phyloP scores from a whole-genome alignment of 805 yeast species.

The Schizosaccharomyces octosporus region DNA sequence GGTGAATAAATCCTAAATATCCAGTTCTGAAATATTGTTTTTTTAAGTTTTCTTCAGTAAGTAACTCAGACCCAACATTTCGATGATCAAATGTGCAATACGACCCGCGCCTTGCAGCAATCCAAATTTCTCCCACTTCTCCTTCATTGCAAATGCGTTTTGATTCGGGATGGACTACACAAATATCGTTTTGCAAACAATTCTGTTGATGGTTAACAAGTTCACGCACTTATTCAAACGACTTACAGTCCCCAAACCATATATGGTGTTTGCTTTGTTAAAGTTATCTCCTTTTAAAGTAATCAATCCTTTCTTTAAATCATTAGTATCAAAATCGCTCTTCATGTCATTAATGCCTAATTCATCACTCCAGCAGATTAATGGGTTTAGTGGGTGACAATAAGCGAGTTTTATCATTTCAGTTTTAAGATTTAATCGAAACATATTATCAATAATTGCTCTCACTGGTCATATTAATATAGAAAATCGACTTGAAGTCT shows the following conservation, averaged over 20 bases:
- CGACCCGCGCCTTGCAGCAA: conserved; percentile 33
- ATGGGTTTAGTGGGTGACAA: not conserved
- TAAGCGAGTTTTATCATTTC: not conserved
- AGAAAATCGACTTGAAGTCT: not conserved
- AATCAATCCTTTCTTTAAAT: not conserved
- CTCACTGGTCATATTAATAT: not conserved
- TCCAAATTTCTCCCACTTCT: conserved; percentile 95
- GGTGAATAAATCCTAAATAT: conserved; percentile 72
- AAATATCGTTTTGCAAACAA: not conserved
- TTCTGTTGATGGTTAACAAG: not conserved
- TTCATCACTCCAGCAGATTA: not conserved
- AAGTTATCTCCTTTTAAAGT: not conserved
- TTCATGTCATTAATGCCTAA: not conserved
- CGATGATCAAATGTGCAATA: conserved; percentile 46
- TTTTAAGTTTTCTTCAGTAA: conserved; percentile 11
- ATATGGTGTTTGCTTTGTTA: not conserved
- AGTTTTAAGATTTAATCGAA: not conserved
- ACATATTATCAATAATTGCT: conserved; percentile 5
- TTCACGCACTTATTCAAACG: not conserved
- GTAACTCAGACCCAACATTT: conserved; percentile 24
- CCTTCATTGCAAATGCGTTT: conserved; percentile 54
- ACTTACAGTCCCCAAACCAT: not conserved
- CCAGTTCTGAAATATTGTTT: conserved; percentile 59
- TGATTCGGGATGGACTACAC: conserved; percentile 89
- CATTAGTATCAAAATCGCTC: not conserved